Conservation (phyloP, 352 stramenopile species). For the Phytophthora citricola region DNA sequence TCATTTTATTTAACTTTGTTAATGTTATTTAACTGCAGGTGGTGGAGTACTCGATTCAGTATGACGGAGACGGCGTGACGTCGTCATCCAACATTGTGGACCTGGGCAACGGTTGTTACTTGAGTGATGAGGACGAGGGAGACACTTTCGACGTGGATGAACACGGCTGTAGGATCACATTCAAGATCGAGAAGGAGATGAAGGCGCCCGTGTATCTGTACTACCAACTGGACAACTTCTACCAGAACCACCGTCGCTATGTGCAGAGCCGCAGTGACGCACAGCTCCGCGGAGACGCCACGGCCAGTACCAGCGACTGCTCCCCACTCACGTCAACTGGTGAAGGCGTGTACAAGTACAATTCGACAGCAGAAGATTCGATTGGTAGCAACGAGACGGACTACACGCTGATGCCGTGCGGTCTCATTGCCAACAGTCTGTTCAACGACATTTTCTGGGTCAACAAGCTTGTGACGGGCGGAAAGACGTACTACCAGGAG, state of each 20-base stretch:
- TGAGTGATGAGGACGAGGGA: constrained; percentile 64
- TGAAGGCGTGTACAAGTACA: constrained; percentile 68
- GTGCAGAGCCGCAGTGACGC: constrained; percentile 89
- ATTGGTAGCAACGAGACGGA: constrained; percentile 45
- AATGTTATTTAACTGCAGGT: constrained; percentile 49
- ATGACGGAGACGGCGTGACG: constrained; percentile 77
- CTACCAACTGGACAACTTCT: constrained; percentile 99
- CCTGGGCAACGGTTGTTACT: constrained; percentile 65
- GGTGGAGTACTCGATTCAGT: constrained; percentile 91
- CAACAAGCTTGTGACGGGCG: constrained; percentile 65
- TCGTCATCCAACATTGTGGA: constrained; percentile 65
- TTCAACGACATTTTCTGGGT: constrained; percentile 97
- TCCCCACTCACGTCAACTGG: constrained; percentile 69
- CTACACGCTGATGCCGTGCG: constrained; percentile 97
- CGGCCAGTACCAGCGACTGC: constrained; percentile 76
- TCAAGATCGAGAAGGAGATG: constrained; percentile 94
- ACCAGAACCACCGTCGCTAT: constrained; percentile 99
- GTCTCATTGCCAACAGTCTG: constrained; percentile 98
- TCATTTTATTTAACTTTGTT: constrained; percentile 11
- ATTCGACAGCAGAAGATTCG: constrained; percentile 56
- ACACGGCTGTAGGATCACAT: constrained; percentile 82
- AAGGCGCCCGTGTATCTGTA: constrained; percentile 97
- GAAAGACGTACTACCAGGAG: constrained; percentile 67
- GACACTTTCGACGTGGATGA: constrained; percentile 67
- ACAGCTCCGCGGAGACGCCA: constrained; percentile 86